Evolutionary conservation across 2,329 filamentous ascomycete species (phyloP).

Genomic region (Hypoxylon sp.): DNA sequence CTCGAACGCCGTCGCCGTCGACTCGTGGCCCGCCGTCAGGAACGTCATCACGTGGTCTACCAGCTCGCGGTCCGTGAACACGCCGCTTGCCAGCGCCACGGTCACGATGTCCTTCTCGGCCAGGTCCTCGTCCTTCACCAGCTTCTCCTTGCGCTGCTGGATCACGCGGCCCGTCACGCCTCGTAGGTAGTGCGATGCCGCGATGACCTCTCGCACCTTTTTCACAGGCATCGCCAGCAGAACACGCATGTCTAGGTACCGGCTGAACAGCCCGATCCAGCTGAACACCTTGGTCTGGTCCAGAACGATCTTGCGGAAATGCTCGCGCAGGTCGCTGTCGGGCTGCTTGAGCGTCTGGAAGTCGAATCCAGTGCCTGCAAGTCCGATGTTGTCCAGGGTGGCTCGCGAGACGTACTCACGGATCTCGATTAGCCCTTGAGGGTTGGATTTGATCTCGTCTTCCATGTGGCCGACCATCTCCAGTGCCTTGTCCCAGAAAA

Average conservation of each 20-base stretch:
- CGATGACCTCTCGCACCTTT: background rate
- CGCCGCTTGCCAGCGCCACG: constrained; percentile 8
- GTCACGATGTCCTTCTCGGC: background rate
- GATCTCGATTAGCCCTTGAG: constrained; percentile 17
- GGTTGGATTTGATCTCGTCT: constrained; percentile 13
- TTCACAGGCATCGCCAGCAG: background rate
- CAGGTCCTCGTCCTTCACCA: constrained; percentile 22
- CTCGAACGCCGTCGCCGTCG: constrained; percentile 23
- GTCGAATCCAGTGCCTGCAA: background rate
- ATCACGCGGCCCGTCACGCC: background rate
- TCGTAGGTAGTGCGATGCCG: background rate
- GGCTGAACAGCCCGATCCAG: background rate
- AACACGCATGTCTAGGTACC: background rate
- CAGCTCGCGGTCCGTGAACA: constrained; percentile 24
- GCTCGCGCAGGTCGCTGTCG: background rate
- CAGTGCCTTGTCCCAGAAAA: constrained; percentile 36
- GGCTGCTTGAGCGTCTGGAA: background rate
- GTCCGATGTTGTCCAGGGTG: constrained; percentile 12
- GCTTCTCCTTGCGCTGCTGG: constrained; percentile 8
- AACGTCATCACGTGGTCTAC: constrained; percentile 31
- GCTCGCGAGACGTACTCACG: constrained; percentile 21
- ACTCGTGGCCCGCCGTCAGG: constrained; percentile 33
- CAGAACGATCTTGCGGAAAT: background rate
- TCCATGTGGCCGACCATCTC: constrained; percentile 12
- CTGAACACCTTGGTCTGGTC: background rate